Evolutionary conservation across 1,284 basidiomycete species (phyloP).

Genomic region (Pseudomicrostroma phylloplanum): DNA sequence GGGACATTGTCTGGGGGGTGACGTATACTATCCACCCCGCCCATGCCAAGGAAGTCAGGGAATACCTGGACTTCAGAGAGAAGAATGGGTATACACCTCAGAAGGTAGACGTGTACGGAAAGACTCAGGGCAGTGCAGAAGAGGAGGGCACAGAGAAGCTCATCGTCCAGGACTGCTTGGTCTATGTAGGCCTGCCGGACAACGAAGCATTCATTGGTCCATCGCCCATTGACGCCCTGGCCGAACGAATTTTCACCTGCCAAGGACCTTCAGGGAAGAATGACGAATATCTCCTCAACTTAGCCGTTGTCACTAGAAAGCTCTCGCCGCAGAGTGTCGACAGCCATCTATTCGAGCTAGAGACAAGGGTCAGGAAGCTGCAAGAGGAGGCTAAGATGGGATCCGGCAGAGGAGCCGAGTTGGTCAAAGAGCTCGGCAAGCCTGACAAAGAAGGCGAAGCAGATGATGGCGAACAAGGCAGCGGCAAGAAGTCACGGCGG

Average conservation of each 20-base stretch:
- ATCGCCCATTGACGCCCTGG: slow-evolving; percentile 64
- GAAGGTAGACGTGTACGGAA: slow-evolving; percentile 25
- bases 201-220: slow-evolving; percentile 79
- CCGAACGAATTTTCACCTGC: slow-evolving; percentile 65
- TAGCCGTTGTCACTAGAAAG: slow-evolving; percentile 63
- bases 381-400: neutral
- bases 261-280: slow-evolving; percentile 70
- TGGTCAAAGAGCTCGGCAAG: slow-evolving; percentile 5
- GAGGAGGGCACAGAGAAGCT: slow-evolving; percentile 51
- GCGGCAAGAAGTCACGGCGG: slow-evolving; percentile 1
- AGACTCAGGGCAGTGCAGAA: neutral
- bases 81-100: slow-evolving; percentile 57
- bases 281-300: slow-evolving; percentile 71
- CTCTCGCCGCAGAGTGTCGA: slow-evolving; percentile 70
- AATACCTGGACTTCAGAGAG: slow-evolving; percentile 76
- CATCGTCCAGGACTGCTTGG: slow-evolving; percentile 56
- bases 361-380: slow-evolving; percentile 52
- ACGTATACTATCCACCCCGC: slow-evolving; percentile 75
- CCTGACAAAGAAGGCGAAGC: slow-evolving; percentile 54
- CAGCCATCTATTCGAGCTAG: slow-evolving; percentile 68
- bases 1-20: slow-evolving; percentile 69
- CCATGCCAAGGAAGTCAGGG: slow-evolving; percentile 66
- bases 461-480: neutral
- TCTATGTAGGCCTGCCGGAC: slow-evolving; percentile 69
- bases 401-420: neutral